Evolutionary conservation across 176 grass and related monocot genomes (phyloP).

Genomic region (Aegilops umbellulata): DNA sequence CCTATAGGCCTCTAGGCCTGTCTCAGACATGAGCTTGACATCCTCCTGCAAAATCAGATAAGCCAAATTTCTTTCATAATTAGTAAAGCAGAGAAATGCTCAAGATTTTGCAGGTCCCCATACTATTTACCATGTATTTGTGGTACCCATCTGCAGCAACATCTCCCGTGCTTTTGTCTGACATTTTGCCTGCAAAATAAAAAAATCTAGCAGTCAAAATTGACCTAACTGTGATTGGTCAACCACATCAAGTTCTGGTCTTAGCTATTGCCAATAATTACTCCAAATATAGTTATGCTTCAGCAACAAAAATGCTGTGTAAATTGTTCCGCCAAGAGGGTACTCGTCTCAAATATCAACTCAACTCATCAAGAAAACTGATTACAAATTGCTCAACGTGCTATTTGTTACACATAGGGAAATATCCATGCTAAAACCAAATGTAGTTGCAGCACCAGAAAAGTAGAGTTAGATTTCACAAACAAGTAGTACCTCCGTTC

Average conservation of each 20-base stretch:
- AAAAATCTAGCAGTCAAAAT: not conserved
- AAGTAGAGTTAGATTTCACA: not conserved
- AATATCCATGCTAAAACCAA: no score
- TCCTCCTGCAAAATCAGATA: slow-evolving; percentile 44
- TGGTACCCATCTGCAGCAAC: slow-evolving; percentile 58
- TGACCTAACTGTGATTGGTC: not conserved
- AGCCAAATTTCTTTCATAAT: not conserved
- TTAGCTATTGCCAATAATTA: not conserved
- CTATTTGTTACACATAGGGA: not conserved
- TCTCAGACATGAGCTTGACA: slow-evolving; percentile 48
- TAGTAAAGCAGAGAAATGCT: not conserved
- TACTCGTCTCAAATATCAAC: not conserved
- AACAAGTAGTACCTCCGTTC: not conserved
- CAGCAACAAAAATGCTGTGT: not conserved
- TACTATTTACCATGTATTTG: slow-evolving; percentile 50
- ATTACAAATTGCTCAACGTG: not conserved
- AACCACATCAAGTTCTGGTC: not conserved
- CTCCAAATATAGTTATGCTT: not conserved
- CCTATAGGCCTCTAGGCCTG: slow-evolving; percentile 59
- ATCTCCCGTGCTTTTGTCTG: slow-evolving; percentile 47
- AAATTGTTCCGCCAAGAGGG: not conserved
- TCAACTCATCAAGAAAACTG: not conserved
- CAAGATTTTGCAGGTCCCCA: not conserved
- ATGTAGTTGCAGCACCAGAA: not conserved
- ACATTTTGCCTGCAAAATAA: slow-evolving; percentile 35